Evolutionary conservation across 805 yeast genomes (phyloP).

Genomic region (Zygotorulaspora florentina): DNA sequence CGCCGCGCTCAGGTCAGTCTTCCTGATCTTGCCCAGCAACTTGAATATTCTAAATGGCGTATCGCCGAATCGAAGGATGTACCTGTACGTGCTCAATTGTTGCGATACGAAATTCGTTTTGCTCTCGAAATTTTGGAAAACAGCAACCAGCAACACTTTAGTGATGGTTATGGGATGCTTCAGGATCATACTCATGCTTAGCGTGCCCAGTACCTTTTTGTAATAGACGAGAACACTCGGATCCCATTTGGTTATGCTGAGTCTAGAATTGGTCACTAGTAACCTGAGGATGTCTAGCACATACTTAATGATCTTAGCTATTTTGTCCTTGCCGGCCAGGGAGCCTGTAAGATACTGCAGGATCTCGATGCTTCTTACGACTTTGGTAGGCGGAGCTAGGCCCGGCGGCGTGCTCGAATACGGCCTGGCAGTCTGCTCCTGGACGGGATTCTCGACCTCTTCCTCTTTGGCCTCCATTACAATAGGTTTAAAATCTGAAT

Average conservation of each 20-base stretch:
- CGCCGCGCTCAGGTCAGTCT: constrained; percentile 18
- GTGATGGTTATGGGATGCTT: constrained; percentile 18
- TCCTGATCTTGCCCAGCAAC: constrained; percentile 34
- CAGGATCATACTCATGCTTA: constrained; percentile 12
- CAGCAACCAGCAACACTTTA: constrained; percentile 15
- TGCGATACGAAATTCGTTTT: constrained; percentile 43
- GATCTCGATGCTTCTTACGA: constrained; percentile 38
- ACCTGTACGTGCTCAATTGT: constrained; percentile 55
- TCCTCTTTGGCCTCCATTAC: constrained; percentile 11
- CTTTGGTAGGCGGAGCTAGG: background rate
- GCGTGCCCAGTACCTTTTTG: constrained; percentile 21
- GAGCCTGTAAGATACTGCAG: constrained; percentile 50
- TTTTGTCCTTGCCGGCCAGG: constrained; percentile 65
- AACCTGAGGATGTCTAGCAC: constrained; percentile 48
- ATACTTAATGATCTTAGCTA: constrained; percentile 63
- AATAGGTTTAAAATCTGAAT: constrained; percentile 12
- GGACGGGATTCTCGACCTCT: constrained; percentile 5
- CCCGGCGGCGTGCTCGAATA: background rate
- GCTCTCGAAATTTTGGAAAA: constrained; percentile 19
- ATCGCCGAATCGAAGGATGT: constrained; percentile 64
- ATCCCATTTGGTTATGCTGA: constrained; percentile 29
- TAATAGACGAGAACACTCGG: constrained; percentile 26
- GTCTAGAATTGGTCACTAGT: constrained; percentile 42
- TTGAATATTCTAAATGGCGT: constrained; percentile 54
- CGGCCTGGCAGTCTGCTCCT: background rate